Percentiles rank a stretch among this genome's conserved stretches.
phyloP scores from a whole-genome alignment of 768 basidiomycete genomes.

The Rhizopogon roseolus region DNA sequence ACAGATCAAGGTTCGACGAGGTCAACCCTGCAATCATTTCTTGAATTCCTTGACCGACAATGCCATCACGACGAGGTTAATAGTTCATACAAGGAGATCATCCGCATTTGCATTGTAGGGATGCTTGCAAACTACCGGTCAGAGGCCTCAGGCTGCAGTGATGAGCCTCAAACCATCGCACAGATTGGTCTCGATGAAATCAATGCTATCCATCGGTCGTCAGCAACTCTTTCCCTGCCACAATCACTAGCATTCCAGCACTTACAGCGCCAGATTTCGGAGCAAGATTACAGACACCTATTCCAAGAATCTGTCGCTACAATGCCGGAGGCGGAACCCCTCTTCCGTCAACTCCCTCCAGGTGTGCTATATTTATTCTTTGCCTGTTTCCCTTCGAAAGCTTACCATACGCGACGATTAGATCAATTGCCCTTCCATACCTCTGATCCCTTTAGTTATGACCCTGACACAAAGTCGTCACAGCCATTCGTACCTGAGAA shows the following conservation, averaged over 20 bases:
- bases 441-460: not conserved
- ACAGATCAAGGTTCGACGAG: too few relatives aligned
- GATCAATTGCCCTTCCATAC: not conserved
- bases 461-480: not conserved
- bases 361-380: not conserved
- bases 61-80: too few relatives aligned
- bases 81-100: too few relatives aligned
- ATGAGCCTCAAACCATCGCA: too few relatives aligned
- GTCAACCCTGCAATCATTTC: too few relatives aligned
- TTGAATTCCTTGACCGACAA: too few relatives aligned
- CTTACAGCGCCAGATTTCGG: too few relatives aligned
- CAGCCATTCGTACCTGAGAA: not conserved
- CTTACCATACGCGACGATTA: not conserved
- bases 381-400: not conserved
- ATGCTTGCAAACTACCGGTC: slow-evolving; percentile 15
- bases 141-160: slow-evolving; percentile 5
- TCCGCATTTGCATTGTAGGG: slow-evolving; percentile 3
- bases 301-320: not conserved
- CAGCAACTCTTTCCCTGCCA: too few relatives aligned
- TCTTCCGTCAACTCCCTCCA: not conserved
- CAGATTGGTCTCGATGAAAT: too few relatives aligned
- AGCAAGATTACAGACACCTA: not conserved
- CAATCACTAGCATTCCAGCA: not conserved
- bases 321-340: not conserved
- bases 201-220: not conserved